Percentiles rank a stretch among this genome's conserved stretches.
Evolutionary conservation across 192 early-diverging fungal genomes (phyloP).

Genomic region (Pecoramyces ruminantium): DNA sequence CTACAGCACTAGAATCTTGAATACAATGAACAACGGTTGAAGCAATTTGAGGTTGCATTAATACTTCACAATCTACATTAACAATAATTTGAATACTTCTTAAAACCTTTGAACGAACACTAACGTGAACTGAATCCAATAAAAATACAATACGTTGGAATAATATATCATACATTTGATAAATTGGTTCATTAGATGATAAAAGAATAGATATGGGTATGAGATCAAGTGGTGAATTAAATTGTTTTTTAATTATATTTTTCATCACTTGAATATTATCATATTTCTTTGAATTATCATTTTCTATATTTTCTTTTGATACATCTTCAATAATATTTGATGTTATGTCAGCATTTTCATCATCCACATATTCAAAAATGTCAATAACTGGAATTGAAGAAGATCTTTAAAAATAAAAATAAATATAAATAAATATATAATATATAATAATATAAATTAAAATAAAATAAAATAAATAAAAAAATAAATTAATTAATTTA

Average conservation of each 20-base stretch:
- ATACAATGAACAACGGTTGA: constrained; percentile 20
- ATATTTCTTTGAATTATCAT: neutral
- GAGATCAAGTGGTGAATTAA: neutral
- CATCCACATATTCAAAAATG: neutral
- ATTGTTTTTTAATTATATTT: neutral
- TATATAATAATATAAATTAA: too few species aligned
- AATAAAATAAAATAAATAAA: too few species aligned
- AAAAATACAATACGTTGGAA: neutral
- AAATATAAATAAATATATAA: too few species aligned
- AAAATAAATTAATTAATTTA: too few species aligned
- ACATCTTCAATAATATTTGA: neutral
- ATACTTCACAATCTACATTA: neutral
- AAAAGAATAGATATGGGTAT: neutral
- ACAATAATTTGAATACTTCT: neutral
- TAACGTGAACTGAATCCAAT: neutral
- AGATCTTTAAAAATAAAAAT: neutral
- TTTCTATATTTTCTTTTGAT: neutral
- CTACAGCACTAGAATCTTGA: constrained; percentile 63
- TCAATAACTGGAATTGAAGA: neutral
- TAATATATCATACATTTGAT: neutral
- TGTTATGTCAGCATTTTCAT: neutral
- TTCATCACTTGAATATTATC: neutral
- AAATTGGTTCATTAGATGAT: neutral
- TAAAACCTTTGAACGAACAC: neutral
- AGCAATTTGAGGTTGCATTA: neutral